Conservation (phyloP, 305 asterid genomes). For the Rubia balearica region DNA sequence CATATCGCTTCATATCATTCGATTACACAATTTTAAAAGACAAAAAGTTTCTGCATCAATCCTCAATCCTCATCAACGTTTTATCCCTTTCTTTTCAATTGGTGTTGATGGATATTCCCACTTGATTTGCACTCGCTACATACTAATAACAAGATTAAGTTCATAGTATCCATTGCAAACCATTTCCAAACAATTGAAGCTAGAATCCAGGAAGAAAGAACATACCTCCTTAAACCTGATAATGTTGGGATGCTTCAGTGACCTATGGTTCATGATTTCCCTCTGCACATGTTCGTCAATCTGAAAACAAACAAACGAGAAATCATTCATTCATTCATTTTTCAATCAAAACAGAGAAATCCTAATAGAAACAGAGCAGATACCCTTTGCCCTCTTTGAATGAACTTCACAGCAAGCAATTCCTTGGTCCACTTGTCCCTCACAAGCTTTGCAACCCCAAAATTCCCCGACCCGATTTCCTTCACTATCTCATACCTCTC, state of each 20-base stretch:
- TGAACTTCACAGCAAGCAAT: conserved; percentile 33
- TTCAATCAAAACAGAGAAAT: background rate
- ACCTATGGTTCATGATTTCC: conserved; percentile 41
- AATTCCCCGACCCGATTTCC: conserved; percentile 38
- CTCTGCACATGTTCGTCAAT: conserved; percentile 39
- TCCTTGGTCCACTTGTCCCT: conserved; percentile 27
- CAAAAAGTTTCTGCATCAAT: too few relatives aligned
- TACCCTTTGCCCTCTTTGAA: conserved; percentile 37
- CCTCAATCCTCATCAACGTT: background rate
- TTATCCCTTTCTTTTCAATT: too few relatives aligned
- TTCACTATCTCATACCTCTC: conserved; percentile 35
- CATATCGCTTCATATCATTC: background rate
- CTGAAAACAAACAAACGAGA: conserved; percentile 8
- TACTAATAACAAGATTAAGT: too few relatives aligned
- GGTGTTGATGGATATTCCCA: too few relatives aligned
- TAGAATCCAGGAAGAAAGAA: background rate
- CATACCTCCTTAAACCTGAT: conserved; percentile 37
- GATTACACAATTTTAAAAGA: background rate
- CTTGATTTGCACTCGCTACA: too few relatives aligned
- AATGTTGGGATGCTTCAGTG: conserved; percentile 40
- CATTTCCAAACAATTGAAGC: background rate
- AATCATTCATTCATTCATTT: background rate
- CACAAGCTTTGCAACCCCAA: conserved; percentile 41
- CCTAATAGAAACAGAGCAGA: background rate
- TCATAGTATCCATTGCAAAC: too few relatives aligned